These are phyloP conservation scores for Bauhinia variegata DNA, from an alignment of 306 rosid species.

Conservation along the genomic window DNA sequence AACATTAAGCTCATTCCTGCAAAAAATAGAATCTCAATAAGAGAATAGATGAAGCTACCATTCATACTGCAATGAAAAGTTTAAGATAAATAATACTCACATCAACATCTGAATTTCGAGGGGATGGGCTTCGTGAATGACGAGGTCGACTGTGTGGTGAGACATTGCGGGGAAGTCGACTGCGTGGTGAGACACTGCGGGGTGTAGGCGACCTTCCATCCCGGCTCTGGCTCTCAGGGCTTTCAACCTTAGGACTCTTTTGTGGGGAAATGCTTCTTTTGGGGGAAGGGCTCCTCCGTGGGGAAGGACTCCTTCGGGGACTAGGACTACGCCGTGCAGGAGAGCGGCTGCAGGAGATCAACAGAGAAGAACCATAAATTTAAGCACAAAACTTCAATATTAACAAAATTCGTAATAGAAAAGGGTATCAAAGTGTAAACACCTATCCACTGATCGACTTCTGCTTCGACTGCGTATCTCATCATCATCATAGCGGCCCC, in stretches of 20 bases:
- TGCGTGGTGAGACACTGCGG: slow-evolving; percentile 54
- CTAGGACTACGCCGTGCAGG: slow-evolving; percentile 60
- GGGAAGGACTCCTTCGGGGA: slow-evolving; percentile 64
- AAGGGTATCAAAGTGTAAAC: slow-evolving; percentile 11
- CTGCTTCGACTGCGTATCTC: slow-evolving; percentile 60
- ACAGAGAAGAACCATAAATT: neutral
- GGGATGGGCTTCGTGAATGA: slow-evolving; percentile 66
- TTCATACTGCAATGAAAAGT: neutral
- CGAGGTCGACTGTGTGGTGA: slow-evolving; percentile 56
- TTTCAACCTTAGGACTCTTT: slow-evolving; percentile 57
- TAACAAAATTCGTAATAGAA: neutral
- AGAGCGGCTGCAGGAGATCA: slow-evolving; percentile 55
- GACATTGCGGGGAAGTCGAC: slow-evolving; percentile 60
- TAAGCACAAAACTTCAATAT: neutral
- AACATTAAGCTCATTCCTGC: slow-evolving; percentile 50
- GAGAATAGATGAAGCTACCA: neutral
- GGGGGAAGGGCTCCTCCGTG: slow-evolving; percentile 57
- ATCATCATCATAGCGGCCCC: slow-evolving; percentile 68
- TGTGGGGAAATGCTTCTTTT: slow-evolving; percentile 53
- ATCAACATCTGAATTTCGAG: slow-evolving; percentile 58
- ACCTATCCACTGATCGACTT: slow-evolving; percentile 76
- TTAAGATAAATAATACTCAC: slow-evolving; percentile 51
- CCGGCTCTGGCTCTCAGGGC: slow-evolving; percentile 55
- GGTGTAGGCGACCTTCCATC: slow-evolving; percentile 57
- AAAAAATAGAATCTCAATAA: slow-evolving; percentile 16